Conservation (phyloP, 257 asterid genomes). For the Knoxia roxburghii region DNA sequence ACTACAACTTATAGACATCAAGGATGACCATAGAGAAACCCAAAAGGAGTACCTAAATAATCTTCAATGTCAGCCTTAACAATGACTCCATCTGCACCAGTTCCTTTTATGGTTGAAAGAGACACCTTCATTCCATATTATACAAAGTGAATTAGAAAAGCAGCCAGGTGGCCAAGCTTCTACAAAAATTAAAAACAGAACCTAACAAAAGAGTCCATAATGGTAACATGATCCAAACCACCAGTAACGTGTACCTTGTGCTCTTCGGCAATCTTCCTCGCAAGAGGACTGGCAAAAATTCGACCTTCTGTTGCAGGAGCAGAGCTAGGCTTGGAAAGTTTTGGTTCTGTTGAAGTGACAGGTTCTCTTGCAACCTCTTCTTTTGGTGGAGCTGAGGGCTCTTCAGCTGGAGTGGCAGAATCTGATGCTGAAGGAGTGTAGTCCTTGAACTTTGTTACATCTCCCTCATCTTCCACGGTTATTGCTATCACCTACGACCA, state of each 20-base stretch:
- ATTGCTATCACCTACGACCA: constrained; percentile 58
- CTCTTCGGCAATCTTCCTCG: constrained; percentile 85
- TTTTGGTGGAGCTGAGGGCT: constrained; percentile 57
- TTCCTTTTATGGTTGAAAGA: constrained; percentile 76
- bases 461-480: constrained; percentile 93
- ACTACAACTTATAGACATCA: constrained; percentile 2
- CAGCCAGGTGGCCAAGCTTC: background rate
- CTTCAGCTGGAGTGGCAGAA: constrained; percentile 54
- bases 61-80: constrained; percentile 96
- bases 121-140: constrained; percentile 50
- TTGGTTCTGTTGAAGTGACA: constrained; percentile 53
- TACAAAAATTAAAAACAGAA: background rate
- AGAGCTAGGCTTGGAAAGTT: constrained; percentile 51
- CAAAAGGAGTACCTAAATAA: constrained; percentile 63
- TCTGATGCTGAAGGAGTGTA: constrained; percentile 61
- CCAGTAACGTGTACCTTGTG: constrained; percentile 47
- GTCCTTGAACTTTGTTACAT: constrained; percentile 67
- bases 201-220: background rate
- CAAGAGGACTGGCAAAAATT: constrained; percentile 89
- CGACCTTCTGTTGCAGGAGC: constrained; percentile 61
- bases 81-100: constrained; percentile 93
- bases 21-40: background rate
- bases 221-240: background rate
- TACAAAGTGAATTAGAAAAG: background rate
- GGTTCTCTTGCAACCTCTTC: constrained; percentile 55